A percentile compares a stretch with the other conserved stretches of the same genome.
These are phyloP conservation scores for Santalum album DNA, from an alignment of 164 flowering plant genomes.

Conservation along the genomic window DNA sequence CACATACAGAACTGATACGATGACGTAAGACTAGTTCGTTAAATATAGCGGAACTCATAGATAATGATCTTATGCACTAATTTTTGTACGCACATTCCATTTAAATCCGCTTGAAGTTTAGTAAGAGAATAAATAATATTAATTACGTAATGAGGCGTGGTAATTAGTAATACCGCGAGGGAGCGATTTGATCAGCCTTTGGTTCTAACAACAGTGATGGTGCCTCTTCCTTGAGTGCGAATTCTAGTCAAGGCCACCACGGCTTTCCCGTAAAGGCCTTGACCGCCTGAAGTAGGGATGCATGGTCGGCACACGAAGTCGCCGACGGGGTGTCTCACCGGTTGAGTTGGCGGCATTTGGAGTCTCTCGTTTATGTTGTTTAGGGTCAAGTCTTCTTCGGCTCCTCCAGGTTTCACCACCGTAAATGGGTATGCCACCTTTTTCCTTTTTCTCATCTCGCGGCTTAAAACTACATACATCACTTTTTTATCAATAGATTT, in stretches of 20 bases:
- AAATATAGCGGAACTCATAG: too few species aligned
- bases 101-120: too few species aligned
- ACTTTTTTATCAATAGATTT: too few species aligned
- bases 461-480: too few species aligned
- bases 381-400: slow-evolving; percentile 60
- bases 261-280: slow-evolving; percentile 74
- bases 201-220: slow-evolving; percentile 78
- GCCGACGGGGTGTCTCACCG: slow-evolving; percentile 78
- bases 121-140: too few species aligned
- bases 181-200: slow-evolving; percentile 35
- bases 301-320: slow-evolving; percentile 70
- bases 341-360: slow-evolving; percentile 62
- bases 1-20: too few species aligned
- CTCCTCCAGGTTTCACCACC: slow-evolving; percentile 75
- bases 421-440: slow-evolving; percentile 64
- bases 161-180: too few species aligned
- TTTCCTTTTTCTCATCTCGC: slow-evolving; percentile 7
- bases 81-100: too few species aligned
- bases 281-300: slow-evolving; percentile 43
- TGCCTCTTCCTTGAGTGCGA: slow-evolving; percentile 80
- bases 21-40: too few species aligned
- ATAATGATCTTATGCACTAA: too few species aligned
- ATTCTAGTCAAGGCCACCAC: slow-evolving; percentile 71
- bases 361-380: slow-evolving; percentile 73
- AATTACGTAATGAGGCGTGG: too few species aligned